phyloP scores from a whole-genome alignment of 2,329 filamentous ascomycete species.

The Diaporthe longicolla region DNA sequence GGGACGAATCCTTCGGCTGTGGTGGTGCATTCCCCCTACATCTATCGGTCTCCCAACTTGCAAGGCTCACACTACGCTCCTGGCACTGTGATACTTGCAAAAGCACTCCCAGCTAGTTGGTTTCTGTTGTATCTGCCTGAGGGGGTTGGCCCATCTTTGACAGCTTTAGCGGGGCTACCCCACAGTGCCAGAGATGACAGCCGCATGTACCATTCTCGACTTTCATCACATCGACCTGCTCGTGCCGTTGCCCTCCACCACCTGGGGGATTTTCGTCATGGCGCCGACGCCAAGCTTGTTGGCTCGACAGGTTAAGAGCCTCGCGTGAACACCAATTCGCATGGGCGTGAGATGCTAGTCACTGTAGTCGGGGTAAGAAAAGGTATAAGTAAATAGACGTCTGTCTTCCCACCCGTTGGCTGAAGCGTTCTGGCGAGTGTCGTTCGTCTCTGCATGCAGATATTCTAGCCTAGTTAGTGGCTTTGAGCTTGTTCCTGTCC shows the following conservation, averaged over 20 bases:
- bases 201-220: background rate
- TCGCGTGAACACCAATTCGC: background rate
- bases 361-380: background rate
- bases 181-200: constrained; percentile 7
- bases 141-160: background rate
- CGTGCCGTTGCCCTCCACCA: background rate
- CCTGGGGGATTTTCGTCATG: constrained; percentile 1
- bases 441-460: background rate
- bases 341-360: background rate
- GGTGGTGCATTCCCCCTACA: background rate
- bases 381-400: constrained; percentile 31
- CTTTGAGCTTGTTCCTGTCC: constrained; percentile 13
- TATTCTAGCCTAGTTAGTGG: constrained; percentile 8
- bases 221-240: background rate
- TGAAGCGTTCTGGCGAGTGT: background rate
- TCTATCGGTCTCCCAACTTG: background rate
- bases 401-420: background rate
- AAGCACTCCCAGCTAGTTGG: background rate
- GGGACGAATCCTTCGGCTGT: constrained; percentile 15
- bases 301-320: background rate
- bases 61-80: background rate
- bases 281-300: constrained; percentile 26
- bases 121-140: background rate
- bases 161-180: constrained; percentile 22
- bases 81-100: constrained; percentile 2